Conservation (phyloP, 306 rosid genomes). For the Rosa lucieae region DNA sequence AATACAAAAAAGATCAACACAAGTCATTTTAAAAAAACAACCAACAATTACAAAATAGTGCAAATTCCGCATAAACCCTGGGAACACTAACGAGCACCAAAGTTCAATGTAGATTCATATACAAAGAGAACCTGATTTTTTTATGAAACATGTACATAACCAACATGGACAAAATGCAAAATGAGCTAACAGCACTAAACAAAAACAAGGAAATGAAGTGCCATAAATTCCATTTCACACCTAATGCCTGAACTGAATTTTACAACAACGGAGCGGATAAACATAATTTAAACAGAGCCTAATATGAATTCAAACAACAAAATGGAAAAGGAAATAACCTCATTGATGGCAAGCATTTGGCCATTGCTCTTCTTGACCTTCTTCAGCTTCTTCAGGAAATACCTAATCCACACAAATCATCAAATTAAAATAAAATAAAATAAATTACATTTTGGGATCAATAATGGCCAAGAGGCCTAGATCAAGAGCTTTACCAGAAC, state of each 20-base stretch:
- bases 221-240: not conserved
- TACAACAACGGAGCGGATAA: not conserved
- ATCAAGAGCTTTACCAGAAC: conserved; percentile 56
- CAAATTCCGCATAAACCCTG: too few relatives aligned
- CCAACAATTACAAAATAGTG: not conserved
- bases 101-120: not conserved
- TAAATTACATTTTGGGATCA: not conserved
- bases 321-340: conserved; percentile 19
- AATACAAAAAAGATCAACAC: not conserved
- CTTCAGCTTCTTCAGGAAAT: conserved; percentile 79
- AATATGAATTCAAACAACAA: not conserved
- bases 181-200: not conserved
- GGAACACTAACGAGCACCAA: too few relatives aligned
- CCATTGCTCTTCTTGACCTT: conserved; percentile 97
- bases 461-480: not conserved
- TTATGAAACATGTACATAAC: too few relatives aligned
- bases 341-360: conserved; percentile 69
- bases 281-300: not conserved
- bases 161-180: not conserved
- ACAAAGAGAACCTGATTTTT: not conserved
- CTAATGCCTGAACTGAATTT: not conserved
- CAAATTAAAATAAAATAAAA: not conserved
- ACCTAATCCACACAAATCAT: conserved; percentile 44
- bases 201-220: not conserved
- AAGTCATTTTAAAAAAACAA: too few relatives aligned